Conservation (phyloP, 371 early-diverging fungal genomes). For the Conidiobolus incongruus region DNA sequence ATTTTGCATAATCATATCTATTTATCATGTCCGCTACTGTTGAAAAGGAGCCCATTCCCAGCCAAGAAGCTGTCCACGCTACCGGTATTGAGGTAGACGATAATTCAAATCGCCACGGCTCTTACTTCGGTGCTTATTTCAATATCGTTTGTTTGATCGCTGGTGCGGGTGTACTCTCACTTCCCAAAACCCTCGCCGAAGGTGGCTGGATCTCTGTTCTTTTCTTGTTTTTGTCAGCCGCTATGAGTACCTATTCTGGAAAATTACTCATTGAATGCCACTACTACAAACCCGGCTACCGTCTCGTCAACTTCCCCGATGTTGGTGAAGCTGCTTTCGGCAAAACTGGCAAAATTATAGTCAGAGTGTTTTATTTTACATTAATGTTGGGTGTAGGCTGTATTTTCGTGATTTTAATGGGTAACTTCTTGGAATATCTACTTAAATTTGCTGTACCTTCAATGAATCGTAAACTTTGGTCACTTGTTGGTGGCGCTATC, state of each 20-base stretch:
- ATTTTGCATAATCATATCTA: too few species aligned
- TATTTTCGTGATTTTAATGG: conserved; percentile 54
- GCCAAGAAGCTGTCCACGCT: not conserved
- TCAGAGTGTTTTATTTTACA: conserved; percentile 37
- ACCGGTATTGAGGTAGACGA: not conserved
- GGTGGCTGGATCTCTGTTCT: conserved; percentile 68
- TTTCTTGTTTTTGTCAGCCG: conserved; percentile 44
- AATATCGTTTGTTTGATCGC: conserved; percentile 60
- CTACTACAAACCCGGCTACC: conserved; percentile 20
- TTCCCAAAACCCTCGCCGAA: conserved; percentile 57
- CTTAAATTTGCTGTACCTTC: not conserved
- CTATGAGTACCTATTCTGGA: conserved; percentile 54
- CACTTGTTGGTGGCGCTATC: conserved; percentile 17
- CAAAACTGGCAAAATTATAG: conserved; percentile 22
- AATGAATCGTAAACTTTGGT: conserved; percentile 8
- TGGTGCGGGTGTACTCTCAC: conserved; percentile 63
- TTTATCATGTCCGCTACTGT: too few species aligned
- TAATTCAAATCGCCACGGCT: conserved; percentile 1
- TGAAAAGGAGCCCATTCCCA: too few species aligned
- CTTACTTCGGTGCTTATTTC: conserved; percentile 9
- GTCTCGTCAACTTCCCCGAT: conserved; percentile 26
- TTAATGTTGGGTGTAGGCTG: conserved; percentile 50
- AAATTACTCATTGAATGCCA: conserved; percentile 41
- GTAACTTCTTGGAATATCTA: conserved; percentile 14
- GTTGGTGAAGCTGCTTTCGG: conserved; percentile 47